These are phyloP conservation scores for Talaromyces albobiverticillius DNA, from an alignment of 2,329 filamentous ascomycete species.

Conservation along the genomic window DNA sequence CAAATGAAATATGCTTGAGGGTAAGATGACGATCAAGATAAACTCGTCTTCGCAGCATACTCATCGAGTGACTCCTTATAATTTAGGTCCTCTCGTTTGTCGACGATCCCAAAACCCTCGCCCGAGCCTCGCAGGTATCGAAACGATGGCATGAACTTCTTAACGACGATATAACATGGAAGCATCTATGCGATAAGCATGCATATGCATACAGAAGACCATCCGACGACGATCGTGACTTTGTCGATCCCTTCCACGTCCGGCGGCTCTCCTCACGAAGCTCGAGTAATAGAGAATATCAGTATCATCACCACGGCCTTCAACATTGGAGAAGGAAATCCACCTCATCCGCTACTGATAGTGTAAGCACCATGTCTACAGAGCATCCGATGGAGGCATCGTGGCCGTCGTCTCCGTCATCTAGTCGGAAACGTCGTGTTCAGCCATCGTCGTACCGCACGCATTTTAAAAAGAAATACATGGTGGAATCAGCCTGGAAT, in stretches of 20 bases:
- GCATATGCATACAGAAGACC: slow-evolving; percentile 78
- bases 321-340: slow-evolving; percentile 25
- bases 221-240: slow-evolving; percentile 44
- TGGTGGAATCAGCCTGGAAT: slow-evolving; percentile 96
- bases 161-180: slow-evolving; percentile 97
- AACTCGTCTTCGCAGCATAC: background rate
- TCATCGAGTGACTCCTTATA: background rate
- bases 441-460: slow-evolving; percentile 84
- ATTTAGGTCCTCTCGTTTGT: slow-evolving; percentile 87
- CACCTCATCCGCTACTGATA: slow-evolving; percentile 42
- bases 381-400: slow-evolving; percentile 31
- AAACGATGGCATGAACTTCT: slow-evolving; percentile 88
- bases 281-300: slow-evolving; percentile 16
- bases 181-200: slow-evolving; percentile 93
- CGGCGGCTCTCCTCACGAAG: slow-evolving; percentile 22
- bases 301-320: slow-evolving; percentile 13
- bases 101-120: slow-evolving; percentile 91
- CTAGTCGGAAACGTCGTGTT: slow-evolving; percentile 48
- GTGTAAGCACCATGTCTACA: slow-evolving; percentile 45
- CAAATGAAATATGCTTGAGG: slow-evolving; percentile 86
- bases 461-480: slow-evolving; percentile 95
- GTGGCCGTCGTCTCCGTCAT: slow-evolving; percentile 22
- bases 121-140: slow-evolving; percentile 93
- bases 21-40: slow-evolving; percentile 50
- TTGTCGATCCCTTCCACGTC: slow-evolving; percentile 33